Base-by-base conservation (phyloP, 129 eudicot species). In the Tanacetum coccineum region DNA sequence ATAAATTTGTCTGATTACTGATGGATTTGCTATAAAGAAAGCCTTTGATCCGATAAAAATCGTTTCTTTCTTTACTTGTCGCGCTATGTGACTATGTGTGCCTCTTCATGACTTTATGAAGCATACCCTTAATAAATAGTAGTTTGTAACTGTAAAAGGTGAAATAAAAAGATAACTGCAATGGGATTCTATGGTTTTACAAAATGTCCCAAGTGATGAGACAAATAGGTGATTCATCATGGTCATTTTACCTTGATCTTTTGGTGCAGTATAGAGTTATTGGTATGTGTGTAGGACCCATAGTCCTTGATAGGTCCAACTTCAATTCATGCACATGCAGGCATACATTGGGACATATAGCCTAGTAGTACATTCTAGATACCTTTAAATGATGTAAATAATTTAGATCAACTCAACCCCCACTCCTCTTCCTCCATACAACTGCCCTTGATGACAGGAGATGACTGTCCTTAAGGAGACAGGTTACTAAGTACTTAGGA, bases 281-380 rank as follows among this genome's bases (percentile, higher is more conserved):
- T 68, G 75, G 66, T 68, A 60, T 68, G 50, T n/a, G n/a, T 25
- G 75, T 76, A 55, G 75, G 80, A 61, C 80, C 80, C 75, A 51
- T 60, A 53, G 48, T 58, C 75, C 65, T 76, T 76, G 80, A 76
- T 57, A 74, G 61, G 72, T 74, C 78, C 72, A 74, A 57, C n/a
- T n/a, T n/a, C n/a, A n/a, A n/a, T n/a, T n/a, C n/a, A n/a, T n/a
- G n/a, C n/a, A n/a, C n/a, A n/a, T n/a, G n/a, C n/a, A n/a, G n/a
- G n/a, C n/a, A n/a, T n/a, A n/a, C n/a, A n/a, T n/a, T 52, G 75
- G 75, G 80, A 61, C 80, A 76, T 75, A 74, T 75, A 75, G 59
- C 69, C 36, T 50, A 47, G 75, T 70, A 30, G 3, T 26, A 13
- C 15, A 36, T 28, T 30, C 39, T 61, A 68, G 80, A 68, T 61